Percentiles rank a stretch among this genome's conserved stretches.
phyloP scores from a whole-genome alignment of 331 rosid genomes.

The Malus hybrid region DNA sequence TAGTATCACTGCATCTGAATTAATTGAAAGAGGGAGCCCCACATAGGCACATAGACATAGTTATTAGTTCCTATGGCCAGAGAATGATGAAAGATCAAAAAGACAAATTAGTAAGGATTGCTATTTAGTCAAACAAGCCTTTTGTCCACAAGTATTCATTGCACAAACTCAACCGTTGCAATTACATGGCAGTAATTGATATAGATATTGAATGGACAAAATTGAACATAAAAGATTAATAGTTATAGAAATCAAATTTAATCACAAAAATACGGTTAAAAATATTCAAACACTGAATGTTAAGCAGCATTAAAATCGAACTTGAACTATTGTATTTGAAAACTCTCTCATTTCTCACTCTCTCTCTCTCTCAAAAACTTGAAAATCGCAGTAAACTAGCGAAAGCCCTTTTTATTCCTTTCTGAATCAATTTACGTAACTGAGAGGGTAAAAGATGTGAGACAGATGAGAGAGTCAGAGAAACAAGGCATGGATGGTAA shows the following conservation, averaged over 20 bases:
- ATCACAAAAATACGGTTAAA: too few relatives aligned
- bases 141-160: not conserved
- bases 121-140: not conserved
- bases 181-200: too few relatives aligned
- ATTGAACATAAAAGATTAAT: too few relatives aligned
- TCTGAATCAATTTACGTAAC: conserved; percentile 43
- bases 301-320: too few relatives aligned
- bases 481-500: conserved; percentile 20
- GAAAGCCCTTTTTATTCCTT: conserved; percentile 20
- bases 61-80: too few relatives aligned
- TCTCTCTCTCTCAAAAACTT: conserved; percentile 6
- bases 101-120: conserved; percentile 4
- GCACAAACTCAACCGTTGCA: not conserved
- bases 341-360: not conserved
- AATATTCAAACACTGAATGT: too few relatives aligned
- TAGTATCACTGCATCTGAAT: not conserved
- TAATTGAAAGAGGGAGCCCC: too few relatives aligned
- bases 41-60: too few relatives aligned
- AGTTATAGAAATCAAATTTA: too few relatives aligned
- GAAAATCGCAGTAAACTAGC: conserved; percentile 29
- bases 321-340: too few relatives aligned
- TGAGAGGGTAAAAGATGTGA: conserved; percentile 67
- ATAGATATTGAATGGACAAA: too few relatives aligned
- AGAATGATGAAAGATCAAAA: not conserved
- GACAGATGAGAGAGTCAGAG: conserved; percentile 25